Conservation (phyloP, 768 basidiomycete genomes). For the Boletus rubropictus region DNA sequence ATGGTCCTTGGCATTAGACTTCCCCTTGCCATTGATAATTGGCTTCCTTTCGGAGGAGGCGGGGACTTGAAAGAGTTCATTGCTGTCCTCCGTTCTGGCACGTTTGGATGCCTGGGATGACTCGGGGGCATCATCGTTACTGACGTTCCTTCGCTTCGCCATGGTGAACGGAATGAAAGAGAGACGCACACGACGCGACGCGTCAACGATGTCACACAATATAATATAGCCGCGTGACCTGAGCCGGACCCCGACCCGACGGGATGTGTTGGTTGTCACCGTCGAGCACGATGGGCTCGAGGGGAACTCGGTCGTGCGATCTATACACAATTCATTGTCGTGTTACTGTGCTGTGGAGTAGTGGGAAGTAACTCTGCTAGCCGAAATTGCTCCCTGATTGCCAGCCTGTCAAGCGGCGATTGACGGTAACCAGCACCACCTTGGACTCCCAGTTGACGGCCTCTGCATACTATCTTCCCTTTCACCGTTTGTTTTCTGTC, state of each 20-base stretch:
- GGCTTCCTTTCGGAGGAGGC: constrained; percentile 25
- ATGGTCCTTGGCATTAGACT: constrained; percentile 24
- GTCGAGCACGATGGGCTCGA: neutral
- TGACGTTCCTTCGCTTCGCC: constrained; percentile 50
- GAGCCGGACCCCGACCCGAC: neutral
- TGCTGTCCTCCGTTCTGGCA: constrained; percentile 37
- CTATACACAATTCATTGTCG: neutral
- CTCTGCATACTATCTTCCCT: neutral
- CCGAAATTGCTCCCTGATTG: constrained; percentile 13
- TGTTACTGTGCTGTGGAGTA: neutral
- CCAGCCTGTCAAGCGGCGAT: constrained; percentile 13
- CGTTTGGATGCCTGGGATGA: constrained; percentile 39
- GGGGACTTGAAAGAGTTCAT: constrained; percentile 26
- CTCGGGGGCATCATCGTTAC: constrained; percentile 36
- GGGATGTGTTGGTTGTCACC: neutral
- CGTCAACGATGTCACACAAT: neutral
- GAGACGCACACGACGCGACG: constrained; percentile 28
- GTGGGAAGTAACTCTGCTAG: constrained; percentile 6
- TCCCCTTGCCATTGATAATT: constrained; percentile 31
- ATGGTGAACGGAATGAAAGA: constrained; percentile 28
- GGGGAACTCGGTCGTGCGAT: neutral
- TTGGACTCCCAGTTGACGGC: neutral
- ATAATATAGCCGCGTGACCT: constrained; percentile 9
- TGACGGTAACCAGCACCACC: constrained; percentile 15
- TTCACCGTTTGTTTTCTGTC: neutral